Evolutionary conservation across 1,139 yeast genomes (phyloP).

Genomic region (Debaryomyces sp.): DNA sequence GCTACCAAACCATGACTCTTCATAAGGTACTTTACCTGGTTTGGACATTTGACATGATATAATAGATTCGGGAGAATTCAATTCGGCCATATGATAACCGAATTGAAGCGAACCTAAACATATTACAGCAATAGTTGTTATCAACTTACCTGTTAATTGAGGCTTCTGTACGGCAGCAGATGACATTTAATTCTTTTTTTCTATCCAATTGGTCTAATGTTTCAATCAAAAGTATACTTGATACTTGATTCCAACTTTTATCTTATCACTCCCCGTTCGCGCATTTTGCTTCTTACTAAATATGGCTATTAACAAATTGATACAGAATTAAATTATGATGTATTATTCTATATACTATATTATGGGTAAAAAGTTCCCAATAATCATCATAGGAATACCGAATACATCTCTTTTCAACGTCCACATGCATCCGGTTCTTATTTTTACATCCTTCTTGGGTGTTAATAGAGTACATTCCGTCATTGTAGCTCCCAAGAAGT

Average conservation of each 20-base stretch:
- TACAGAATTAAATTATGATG: not conserved
- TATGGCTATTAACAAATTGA: not conserved
- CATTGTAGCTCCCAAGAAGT: slow-evolving; percentile 88
- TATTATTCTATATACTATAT: slow-evolving; percentile 5
- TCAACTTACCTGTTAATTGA: slow-evolving; percentile 27
- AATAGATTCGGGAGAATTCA: slow-evolving; percentile 48
- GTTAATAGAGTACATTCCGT: slow-evolving; percentile 78
- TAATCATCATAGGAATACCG: slow-evolving; percentile 84
- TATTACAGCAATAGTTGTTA: slow-evolving; percentile 35
- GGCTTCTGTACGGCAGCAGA: not conserved
- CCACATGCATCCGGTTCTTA: slow-evolving; percentile 85
- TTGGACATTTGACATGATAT: slow-evolving; percentile 36
- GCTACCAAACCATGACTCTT: slow-evolving; percentile 40
- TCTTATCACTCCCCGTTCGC: not conserved
- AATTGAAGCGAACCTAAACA: slow-evolving; percentile 52
- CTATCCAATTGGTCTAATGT: not conserved
- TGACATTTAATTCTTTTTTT: slow-evolving; percentile 1
- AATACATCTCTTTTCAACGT: slow-evolving; percentile 71
- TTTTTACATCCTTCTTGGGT: slow-evolving; percentile 48
- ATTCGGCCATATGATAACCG: slow-evolving; percentile 54
- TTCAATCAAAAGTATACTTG: not conserved
- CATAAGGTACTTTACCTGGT: slow-evolving; percentile 37
- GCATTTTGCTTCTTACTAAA: not conserved
- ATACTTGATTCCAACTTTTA: not conserved
- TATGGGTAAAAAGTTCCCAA: slow-evolving; percentile 89